These are phyloP conservation scores for Chlorella sorokiniana DNA, from an alignment of 139 green algal species.

Conservation along the genomic window DNA sequence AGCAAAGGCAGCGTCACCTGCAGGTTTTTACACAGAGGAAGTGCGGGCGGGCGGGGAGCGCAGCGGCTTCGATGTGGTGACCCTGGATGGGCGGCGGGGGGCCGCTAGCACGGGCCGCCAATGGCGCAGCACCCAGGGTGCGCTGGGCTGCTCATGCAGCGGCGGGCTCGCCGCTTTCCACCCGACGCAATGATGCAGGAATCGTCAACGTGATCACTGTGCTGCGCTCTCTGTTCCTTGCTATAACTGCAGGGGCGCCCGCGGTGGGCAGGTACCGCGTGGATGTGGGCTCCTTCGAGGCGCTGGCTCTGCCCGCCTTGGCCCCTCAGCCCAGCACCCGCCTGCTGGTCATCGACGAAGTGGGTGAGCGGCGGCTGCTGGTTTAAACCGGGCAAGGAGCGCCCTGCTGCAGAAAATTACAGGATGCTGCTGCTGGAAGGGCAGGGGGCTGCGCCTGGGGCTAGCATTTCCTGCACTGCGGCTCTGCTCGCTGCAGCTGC, in stretches of 20 bases:
- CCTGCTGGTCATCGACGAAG: constrained; percentile 50
- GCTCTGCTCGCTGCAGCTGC: too few species aligned
- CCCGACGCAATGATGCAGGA: too few species aligned
- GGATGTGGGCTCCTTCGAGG: constrained; percentile 45
- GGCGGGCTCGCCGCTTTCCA: too few species aligned
- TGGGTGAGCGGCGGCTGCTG: constrained; percentile 33
- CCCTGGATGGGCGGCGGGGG: constrained; percentile 20
- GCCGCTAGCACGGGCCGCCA: constrained; percentile 27
- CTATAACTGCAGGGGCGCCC: constrained; percentile 32
- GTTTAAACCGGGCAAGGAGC: too few species aligned
- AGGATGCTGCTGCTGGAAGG: too few species aligned
- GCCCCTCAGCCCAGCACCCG: neutral
- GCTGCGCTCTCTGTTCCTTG: too few species aligned
- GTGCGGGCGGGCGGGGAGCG: constrained; percentile 29
- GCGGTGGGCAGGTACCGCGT: constrained; percentile 48
- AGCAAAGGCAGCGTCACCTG: neutral
- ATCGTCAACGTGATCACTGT: too few species aligned
- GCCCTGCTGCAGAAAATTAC: too few species aligned
- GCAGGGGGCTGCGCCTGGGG: neutral
- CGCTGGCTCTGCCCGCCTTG: constrained; percentile 36
- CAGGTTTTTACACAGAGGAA: constrained; percentile 49
- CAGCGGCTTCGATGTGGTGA: constrained; percentile 45
- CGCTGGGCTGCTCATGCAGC: neutral
- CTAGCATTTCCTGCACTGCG: neutral
- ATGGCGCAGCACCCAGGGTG: neutral